These are phyloP conservation scores for Rhizopus stolonifer DNA, from an alignment of 371 early-diverging fungal species.

Conservation along the genomic window DNA sequence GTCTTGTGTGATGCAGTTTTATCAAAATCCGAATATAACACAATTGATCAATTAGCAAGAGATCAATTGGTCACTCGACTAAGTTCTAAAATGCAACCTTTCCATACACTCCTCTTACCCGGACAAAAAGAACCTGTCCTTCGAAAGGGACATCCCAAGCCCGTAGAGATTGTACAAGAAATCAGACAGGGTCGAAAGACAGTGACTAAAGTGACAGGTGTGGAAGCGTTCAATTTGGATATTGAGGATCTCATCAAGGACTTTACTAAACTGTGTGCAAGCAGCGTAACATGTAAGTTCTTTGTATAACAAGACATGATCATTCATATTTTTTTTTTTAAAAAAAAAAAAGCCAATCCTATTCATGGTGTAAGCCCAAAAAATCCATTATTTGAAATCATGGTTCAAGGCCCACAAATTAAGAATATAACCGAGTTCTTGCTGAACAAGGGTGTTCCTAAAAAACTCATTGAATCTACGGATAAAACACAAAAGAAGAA, in stretches of 20 bases:
- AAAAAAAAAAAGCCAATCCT: constrained; percentile 40
- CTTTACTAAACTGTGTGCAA: constrained; percentile 64
- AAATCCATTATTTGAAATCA: constrained; percentile 61
- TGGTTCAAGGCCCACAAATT: constrained; percentile 76
- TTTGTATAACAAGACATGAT: too few species aligned
- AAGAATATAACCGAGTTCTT: constrained; percentile 55
- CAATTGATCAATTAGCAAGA: constrained; percentile 50
- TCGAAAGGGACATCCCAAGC: constrained; percentile 46
- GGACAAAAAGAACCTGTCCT: constrained; percentile 39
- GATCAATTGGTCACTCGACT: constrained; percentile 54
- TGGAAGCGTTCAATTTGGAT: constrained; percentile 63
- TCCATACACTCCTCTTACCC: constrained; percentile 48
- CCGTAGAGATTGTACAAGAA: constrained; percentile 61
- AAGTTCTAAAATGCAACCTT: constrained; percentile 56
- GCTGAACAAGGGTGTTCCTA: constrained; percentile 56
- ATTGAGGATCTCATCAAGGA: constrained; percentile 63
- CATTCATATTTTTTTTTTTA: background rate
- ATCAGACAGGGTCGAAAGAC: constrained; percentile 65
- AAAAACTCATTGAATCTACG: constrained; percentile 51
- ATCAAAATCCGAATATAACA: constrained; percentile 59
- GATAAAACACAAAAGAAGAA: constrained; percentile 69
- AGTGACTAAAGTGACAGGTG: constrained; percentile 61
- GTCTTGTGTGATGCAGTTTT: constrained; percentile 60
- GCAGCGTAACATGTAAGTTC: constrained; percentile 62
- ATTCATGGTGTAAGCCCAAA: constrained; percentile 61